Percentiles rank a stretch among this genome's conserved stretches.
These are phyloP conservation scores for Apiotrichum porosum DNA, from an alignment of 1,284 basidiomycete species.

Conservation along the genomic window DNA sequence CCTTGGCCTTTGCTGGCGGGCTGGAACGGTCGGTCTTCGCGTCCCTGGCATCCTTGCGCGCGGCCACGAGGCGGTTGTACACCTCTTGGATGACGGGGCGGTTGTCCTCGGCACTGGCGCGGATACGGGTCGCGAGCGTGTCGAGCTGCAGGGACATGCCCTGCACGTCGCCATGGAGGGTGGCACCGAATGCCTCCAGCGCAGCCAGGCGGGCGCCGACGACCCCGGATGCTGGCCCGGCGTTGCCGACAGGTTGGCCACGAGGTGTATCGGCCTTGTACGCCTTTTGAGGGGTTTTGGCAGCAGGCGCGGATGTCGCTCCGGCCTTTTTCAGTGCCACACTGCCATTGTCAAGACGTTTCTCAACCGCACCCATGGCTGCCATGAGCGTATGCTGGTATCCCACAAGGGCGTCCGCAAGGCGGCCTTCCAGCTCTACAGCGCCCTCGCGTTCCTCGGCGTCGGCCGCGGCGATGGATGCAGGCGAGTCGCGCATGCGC, in stretches of 20 bases:
- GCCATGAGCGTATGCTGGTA: constrained; percentile 45
- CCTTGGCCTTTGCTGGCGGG: too few species aligned
- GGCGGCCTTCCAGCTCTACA: constrained; percentile 28
- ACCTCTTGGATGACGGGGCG: background rate
- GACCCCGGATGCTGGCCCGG: constrained; percentile 2
- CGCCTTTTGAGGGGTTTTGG: too few species aligned
- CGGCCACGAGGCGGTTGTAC: constrained; percentile 4
- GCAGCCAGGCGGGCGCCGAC: constrained; percentile 3
- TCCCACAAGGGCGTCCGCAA: constrained; percentile 45
- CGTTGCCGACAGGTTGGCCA: too few species aligned
- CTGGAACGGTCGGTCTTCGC: too few species aligned
- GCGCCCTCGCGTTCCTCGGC: constrained; percentile 12
- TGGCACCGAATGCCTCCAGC: constrained; percentile 8
- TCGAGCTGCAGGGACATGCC: constrained; percentile 2
- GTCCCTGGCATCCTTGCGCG: background rate
- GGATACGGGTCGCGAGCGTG: background rate
- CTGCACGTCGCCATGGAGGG: background rate
- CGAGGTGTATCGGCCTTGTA: too few species aligned
- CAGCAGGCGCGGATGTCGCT: too few species aligned
- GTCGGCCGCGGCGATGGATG: constrained; percentile 30
- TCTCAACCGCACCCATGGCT: constrained; percentile 33
- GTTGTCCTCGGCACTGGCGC: constrained; percentile 7
- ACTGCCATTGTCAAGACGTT: background rate
- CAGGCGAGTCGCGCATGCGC: constrained; percentile 44
- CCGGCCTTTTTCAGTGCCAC: too few species aligned